These are phyloP conservation scores for Steccherinum ochraceum DNA, from an alignment of 768 basidiomycete species.

Conservation along the genomic window DNA sequence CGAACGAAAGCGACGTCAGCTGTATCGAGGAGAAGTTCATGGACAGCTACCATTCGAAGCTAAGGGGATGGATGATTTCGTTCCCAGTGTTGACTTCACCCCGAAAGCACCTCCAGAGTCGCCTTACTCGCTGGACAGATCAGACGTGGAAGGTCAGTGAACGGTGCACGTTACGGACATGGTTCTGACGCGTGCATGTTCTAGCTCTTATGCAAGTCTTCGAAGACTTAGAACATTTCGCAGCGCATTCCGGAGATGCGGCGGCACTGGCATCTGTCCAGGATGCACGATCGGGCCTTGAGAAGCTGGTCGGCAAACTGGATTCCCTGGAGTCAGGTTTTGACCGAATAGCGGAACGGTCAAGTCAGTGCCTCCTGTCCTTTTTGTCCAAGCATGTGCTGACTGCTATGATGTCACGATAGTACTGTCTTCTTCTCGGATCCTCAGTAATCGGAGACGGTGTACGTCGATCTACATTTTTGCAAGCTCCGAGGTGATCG, in stretches of 20 bases:
- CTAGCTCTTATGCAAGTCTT: conserved; percentile 56
- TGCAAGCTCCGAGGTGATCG: conserved; percentile 8
- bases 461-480: conserved; percentile 40
- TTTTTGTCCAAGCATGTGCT: background rate
- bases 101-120: conserved; percentile 36
- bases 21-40: conserved; percentile 80
- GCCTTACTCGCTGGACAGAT: conserved; percentile 57
- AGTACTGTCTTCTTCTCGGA: conserved; percentile 75
- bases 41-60: conserved; percentile 86
- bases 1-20: conserved; percentile 77
- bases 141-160: conserved; percentile 74
- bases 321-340: conserved; percentile 76
- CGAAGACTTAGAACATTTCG: conserved; percentile 58
- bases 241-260: conserved; percentile 37
- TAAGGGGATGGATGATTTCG: conserved; percentile 72
- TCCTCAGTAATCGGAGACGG: conserved; percentile 62
- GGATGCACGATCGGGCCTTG: conserved; percentile 55
- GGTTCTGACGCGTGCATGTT: background rate
- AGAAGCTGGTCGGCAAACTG: conserved; percentile 71
- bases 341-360: conserved; percentile 81
- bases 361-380: conserved; percentile 41
- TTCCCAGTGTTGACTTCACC: conserved; percentile 75
- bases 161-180: conserved; percentile 1
- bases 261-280: conserved; percentile 49
- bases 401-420: conserved; percentile 5